Conservation (phyloP, 192 early-diverging fungal genomes). For the Rhizophlyctis rosea region DNA sequence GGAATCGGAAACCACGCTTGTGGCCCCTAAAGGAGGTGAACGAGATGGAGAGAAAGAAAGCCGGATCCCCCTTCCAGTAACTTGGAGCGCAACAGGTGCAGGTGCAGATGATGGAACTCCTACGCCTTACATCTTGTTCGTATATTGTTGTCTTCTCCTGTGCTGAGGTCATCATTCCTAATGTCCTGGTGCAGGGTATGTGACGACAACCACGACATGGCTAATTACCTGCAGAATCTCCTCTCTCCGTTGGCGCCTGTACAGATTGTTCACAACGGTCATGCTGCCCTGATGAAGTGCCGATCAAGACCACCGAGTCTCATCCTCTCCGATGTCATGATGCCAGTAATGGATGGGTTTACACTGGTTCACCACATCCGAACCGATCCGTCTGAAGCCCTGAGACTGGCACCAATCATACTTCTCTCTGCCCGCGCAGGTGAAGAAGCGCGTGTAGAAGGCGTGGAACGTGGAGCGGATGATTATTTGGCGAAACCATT, state of each 20-base stretch:
- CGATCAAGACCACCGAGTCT: not conserved
- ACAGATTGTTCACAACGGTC: not conserved
- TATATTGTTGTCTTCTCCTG: not conserved
- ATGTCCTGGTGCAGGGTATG: not conserved
- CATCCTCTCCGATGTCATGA: slow-evolving; percentile 43
- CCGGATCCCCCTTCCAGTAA: no score
- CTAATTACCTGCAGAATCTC: slow-evolving; percentile 10
- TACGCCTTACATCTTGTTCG: not conserved
- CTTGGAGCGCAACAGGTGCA: not conserved
- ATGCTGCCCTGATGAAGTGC: slow-evolving; percentile 19
- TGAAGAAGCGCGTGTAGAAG: slow-evolving; percentile 45
- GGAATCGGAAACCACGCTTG: no score
- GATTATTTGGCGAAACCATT: slow-evolving; percentile 52
- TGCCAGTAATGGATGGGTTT: slow-evolving; percentile 51
- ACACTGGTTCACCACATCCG: slow-evolving; percentile 38
- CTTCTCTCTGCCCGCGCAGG: slow-evolving; percentile 48
- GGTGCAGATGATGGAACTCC: not conserved
- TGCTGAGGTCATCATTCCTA: no score
- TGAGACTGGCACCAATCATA: slow-evolving; percentile 48
- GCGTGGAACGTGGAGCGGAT: slow-evolving; percentile 46
- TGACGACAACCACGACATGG: slow-evolving; percentile 33
- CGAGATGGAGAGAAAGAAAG: no score
- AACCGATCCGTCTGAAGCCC: slow-evolving; percentile 23
- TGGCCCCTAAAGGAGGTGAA: no score
- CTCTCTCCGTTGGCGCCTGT: slow-evolving; percentile 17